Base-by-base conservation (phyloP, 768 basidiomycete genomes). In the Phaffia tasmanica region DNA sequence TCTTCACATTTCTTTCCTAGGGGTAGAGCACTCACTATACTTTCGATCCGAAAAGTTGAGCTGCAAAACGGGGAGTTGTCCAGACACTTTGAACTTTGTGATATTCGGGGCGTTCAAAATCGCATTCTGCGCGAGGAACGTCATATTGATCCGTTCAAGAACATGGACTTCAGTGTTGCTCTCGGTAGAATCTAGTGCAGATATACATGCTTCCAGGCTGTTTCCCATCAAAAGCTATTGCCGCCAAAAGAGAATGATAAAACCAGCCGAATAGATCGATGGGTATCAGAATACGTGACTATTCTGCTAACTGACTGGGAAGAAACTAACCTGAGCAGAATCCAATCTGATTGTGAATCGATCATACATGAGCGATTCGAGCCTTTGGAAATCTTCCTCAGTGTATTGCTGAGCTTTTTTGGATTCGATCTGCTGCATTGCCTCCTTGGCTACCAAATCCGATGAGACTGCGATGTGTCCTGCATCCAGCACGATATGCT, bases 351-450 rank as follows among this genome's bases (percentile, higher is more conserved):
- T 80, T 15, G 81, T 82, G 71, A 95, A 80, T 70, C 86, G 88
- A 77, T 99, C 95, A 73, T 98, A 99, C 90, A 98, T 94, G 47
- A 97, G 78, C 2, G 86, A 86, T 76, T 97, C 91, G 29, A 99
- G 80, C 62, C 84, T 82, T 71, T 80, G 80, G 76, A 87, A 92
- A 72, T 99, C 95, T 60, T 87, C 87, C 21, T 92, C 89, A 50
- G 80, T 84, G 75, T 95, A 95, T 73, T 86, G 80, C 74, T 87
- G 84, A 56, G 86, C 85, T 60, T 88, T 84, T 75, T 95, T 97
- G 69, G 84, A 80, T 60, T 88, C 84, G 50, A 98, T 82, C 30
- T 84, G 82, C 47, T 84, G 81, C 54, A 93, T 80, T 3, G 85
- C 84, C 46, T 83, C 80, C 78, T 97, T 89, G 72, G 88, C 84